Conservation (phyloP, 139 green algal species). For the Coelastrella sp. region DNA sequence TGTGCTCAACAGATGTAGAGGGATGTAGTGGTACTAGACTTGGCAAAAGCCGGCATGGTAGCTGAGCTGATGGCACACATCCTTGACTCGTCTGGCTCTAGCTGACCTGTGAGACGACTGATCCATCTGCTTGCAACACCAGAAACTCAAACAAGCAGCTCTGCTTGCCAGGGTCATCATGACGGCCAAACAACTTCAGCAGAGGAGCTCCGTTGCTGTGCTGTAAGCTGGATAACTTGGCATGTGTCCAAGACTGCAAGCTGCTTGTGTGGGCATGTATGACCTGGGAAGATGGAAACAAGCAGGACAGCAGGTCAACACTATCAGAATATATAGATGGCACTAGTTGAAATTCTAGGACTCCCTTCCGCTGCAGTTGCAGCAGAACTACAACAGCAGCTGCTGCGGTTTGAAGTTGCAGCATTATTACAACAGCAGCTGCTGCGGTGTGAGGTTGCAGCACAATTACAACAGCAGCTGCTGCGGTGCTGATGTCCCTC, state of each 20-base stretch:
- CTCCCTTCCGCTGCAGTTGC: too few relatives aligned
- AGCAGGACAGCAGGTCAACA: neutral
- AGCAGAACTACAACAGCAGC: too few relatives aligned
- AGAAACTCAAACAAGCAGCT: constrained; percentile 58
- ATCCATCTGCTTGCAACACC: constrained; percentile 35
- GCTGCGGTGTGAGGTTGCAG: too few relatives aligned
- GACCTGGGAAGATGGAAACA: neutral
- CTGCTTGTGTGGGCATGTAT: constrained; percentile 50
- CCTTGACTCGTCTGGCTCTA: too few relatives aligned
- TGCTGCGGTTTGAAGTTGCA: too few relatives aligned
- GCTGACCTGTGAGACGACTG: neutral
- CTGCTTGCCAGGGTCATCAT: constrained; percentile 51
- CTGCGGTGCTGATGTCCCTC: neutral
- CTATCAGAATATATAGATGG: neutral
- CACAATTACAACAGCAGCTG: too few relatives aligned
- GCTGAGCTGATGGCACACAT: neutral
- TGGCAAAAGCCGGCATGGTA: too few relatives aligned
- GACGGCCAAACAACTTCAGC: constrained; percentile 72
- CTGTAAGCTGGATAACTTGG: constrained; percentile 52
- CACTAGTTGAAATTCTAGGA: neutral
- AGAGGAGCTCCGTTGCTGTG: constrained; percentile 77
- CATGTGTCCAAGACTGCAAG: constrained; percentile 55
- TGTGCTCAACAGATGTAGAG: too few relatives aligned
- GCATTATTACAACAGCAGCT: too few relatives aligned
- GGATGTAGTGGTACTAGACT: too few relatives aligned